These are phyloP conservation scores for Fusarium clavum DNA, from an alignment of 2,329 filamentous ascomycete species.

Conservation along the genomic window DNA sequence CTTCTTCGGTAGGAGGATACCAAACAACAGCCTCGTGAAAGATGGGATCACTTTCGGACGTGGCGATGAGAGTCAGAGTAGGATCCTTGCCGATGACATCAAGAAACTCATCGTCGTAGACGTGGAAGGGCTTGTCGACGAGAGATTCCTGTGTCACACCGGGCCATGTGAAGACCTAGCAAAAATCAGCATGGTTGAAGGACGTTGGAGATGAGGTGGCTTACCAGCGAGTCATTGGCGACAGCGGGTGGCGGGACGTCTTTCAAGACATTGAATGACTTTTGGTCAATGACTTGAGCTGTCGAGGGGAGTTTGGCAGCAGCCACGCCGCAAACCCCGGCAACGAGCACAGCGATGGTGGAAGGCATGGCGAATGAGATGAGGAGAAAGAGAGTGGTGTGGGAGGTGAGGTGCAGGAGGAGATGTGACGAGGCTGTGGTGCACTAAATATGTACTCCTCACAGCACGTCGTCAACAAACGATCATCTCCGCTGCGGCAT, in stretches of 20 bases:
- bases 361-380: slow-evolving; percentile 34
- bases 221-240: slow-evolving; percentile 35
- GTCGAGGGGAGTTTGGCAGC: slow-evolving; percentile 56
- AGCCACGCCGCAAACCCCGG: slow-evolving; percentile 47
- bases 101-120: slow-evolving; percentile 63
- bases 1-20: slow-evolving; percentile 59
- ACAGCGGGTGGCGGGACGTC: slow-evolving; percentile 32
- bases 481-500: slow-evolving; percentile 5
- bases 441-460: slow-evolving; percentile 27
- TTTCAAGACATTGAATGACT: slow-evolving; percentile 38
- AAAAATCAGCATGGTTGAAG: neutral
- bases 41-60: slow-evolving; percentile 57
- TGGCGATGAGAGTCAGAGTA: slow-evolving; percentile 61
- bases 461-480: neutral
- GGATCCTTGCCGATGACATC: slow-evolving; percentile 62
- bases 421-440: neutral
- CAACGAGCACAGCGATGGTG: slow-evolving; percentile 29
- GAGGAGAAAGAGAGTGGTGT: slow-evolving; percentile 6
- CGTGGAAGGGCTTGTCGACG: slow-evolving; percentile 39
- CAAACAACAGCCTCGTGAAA: slow-evolving; percentile 69
- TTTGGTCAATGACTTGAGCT: slow-evolving; percentile 42
- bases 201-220: neutral
- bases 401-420: neutral
- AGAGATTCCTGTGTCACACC: slow-evolving; percentile 41
- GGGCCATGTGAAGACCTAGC: slow-evolving; percentile 35